Evolutionary conservation across 2,329 filamentous ascomycete species (phyloP), one percentile per base, ranked within the genome.

Genomic region (Colletotrichum sp.): DNA sequence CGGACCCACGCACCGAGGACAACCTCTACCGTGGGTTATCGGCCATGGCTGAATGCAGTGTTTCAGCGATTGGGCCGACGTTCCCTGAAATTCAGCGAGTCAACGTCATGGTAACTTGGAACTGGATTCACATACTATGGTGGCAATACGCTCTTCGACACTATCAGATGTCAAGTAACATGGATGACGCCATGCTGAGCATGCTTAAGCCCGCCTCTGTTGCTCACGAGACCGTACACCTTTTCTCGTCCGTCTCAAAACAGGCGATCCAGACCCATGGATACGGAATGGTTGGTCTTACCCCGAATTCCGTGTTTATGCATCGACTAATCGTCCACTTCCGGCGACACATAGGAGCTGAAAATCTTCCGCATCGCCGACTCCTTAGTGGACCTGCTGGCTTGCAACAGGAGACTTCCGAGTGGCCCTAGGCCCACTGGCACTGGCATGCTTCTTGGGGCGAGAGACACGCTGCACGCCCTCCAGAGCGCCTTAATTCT

Each of bases 61-160:
- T 76, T 3, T 77, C 78, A 18, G 64, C 74, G 1, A 62, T 77
- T 12, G 75, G 73, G 11, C 72, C 76, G 3, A 75, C 66, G 16
- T 74, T 76, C 11, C 76, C 74, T 11, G 79, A 80, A 62, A 70
- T 77, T 1, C 79, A 80, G 62, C 62, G 76, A 6, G 79, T 80
- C 1, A 78, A 80, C 18, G 29, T 80, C 7, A 79, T 78, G 51
- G 78, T 80, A 4, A 79, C 79, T 4, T 76, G 78, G 4, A 78
- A 81, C 61, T 80, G 79, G 79, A 77, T 80, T 27, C 75, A 77
- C 6, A 73, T 80, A 0, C 76, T 80, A 3, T 38, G 78, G 1
- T 81, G 79, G 79, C 78, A 80, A 65, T 80, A 80, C 18, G 80
- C 78, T 0, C 72, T 77, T 5, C 70, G 78, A 1, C 79, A 79